Evolutionary conservation across 345 rosid species (phyloP), one percentile per base, ranked within the genome.

Genomic region (Pistacia integerrima): DNA sequence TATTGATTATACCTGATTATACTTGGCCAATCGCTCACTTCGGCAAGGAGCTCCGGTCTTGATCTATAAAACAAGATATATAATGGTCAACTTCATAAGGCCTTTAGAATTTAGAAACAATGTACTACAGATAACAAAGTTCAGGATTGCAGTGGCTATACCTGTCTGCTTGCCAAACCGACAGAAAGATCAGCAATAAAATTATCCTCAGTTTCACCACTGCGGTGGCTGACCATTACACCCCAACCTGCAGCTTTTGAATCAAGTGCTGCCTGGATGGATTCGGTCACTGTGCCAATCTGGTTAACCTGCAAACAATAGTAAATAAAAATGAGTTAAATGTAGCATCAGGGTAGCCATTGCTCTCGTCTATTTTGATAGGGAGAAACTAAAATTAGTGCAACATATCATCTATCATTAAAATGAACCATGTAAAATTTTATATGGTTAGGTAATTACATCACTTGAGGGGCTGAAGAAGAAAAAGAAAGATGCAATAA

Each of bases 181-280:
- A 97, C 98, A 49, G 98, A 86, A 74, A 97, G 97, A 81, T 97
- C 99, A 17, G 98, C 98, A 41, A 94, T 97, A 79, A 92, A 92
- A 83, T 94, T 91, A 78, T 94, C 99, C 85, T 94, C 99, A 38
- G 98, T 97, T 88, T 97, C 97, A 30, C 98, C 98, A 84, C 98
- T 94, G 54, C 97, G 88, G 85, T 92, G 98, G 82, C 98, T 97
- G 78, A 92, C 97, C 98, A 94, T 94, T 64, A 97, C 93, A 69
- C 99, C 99, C 99, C 99, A 97, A 10, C 99, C 98, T 20, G 99
- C 98, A 82, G 97, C 94, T 85, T 97, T 97, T 1, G 99, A 90
- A 89, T 97, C 97, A 17, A 91, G 87, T 60, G 97, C 99, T 22
- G 99, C 93, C 89, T 87, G 92, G 74, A 97, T 90, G 64, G 99